phyloP scores from a whole-genome alignment of 768 basidiomycete genomes.

The Cyathus striatus region DNA sequence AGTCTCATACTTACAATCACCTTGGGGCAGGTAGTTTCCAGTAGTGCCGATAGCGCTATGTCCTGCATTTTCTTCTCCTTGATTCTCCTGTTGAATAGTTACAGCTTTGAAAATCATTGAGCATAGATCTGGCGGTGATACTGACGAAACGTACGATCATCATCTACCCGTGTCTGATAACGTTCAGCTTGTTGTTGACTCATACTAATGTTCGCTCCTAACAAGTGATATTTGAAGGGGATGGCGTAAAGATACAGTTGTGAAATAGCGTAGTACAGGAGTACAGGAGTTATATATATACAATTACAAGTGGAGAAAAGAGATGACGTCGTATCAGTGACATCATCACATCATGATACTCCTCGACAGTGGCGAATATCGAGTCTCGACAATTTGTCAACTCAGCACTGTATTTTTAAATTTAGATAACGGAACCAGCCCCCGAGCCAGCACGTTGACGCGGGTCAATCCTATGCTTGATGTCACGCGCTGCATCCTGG shows the following conservation, averaged over 20 bases:
- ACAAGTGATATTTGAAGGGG: not conserved
- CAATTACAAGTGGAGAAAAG: too few relatives aligned
- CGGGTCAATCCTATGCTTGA: not conserved
- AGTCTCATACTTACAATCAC: not conserved
- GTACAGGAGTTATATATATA: too few relatives aligned
- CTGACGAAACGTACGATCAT: not conserved
- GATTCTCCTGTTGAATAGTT: not conserved
- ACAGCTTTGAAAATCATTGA: not conserved
- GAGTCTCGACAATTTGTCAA: too few relatives aligned
- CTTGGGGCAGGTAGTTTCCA: constrained; percentile 1
- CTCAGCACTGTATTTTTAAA: too few relatives aligned
- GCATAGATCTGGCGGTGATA: not conserved
- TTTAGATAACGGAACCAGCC: too few relatives aligned
- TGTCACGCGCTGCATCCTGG: not conserved
- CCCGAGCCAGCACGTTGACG: too few relatives aligned
- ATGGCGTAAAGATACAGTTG: not conserved
- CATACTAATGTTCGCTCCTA: not conserved
- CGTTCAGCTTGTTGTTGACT: not conserved
- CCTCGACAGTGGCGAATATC: too few relatives aligned
- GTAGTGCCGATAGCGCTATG: not conserved
- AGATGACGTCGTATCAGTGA: too few relatives aligned
- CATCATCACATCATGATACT: too few relatives aligned
- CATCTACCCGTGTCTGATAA: not conserved
- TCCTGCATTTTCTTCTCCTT: not conserved
- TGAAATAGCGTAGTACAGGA: too few relatives aligned